Evolutionary conservation across 2,329 filamentous ascomycete species (phyloP).

Genomic region (Sporothrix brasiliensis): DNA sequence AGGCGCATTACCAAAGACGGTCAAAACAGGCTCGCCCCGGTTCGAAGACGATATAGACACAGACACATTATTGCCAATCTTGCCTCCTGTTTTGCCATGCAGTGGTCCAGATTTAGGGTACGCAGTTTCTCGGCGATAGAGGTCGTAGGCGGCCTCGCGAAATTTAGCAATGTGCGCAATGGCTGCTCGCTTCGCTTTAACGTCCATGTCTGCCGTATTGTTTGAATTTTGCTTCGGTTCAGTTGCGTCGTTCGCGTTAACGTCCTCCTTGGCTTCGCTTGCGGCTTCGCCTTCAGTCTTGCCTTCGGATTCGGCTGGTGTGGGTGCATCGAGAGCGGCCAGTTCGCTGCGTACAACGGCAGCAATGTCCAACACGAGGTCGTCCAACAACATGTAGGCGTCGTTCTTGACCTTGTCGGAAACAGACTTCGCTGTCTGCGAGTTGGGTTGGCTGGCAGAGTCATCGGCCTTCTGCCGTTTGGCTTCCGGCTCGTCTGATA

Average conservation of each 20-base stretch:
- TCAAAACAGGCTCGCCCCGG: conserved; percentile 62
- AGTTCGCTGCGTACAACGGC: conserved; percentile 44
- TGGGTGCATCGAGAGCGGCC: conserved; percentile 48
- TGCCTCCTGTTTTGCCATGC: conserved; percentile 19
- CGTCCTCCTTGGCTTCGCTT: background rate
- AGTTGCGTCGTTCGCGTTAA: background rate
- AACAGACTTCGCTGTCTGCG: conserved; percentile 44
- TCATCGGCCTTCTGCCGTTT: conserved; percentile 64
- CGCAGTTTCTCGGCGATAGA: conserved; percentile 64
- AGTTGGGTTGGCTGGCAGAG: conserved; percentile 42
- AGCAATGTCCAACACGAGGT: conserved; percentile 62
- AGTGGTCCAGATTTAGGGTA: conserved; percentile 49
- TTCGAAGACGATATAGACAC: conserved; percentile 40
- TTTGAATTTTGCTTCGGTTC: background rate
- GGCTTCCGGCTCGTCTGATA: conserved; percentile 56
- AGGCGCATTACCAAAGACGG: conserved; percentile 73
- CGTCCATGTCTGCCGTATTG: background rate
- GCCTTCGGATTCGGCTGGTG: conserved; percentile 1
- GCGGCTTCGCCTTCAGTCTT: background rate
- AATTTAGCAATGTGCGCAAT: conserved; percentile 58
- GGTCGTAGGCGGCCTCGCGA: conserved; percentile 62
- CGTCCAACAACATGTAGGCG: conserved; percentile 63
- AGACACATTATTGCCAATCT: conserved; percentile 11
- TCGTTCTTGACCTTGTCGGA: conserved; percentile 57
- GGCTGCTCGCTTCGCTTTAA: conserved; percentile 42